Percentiles rank a stretch among this genome's conserved stretches.
Evolutionary conservation across 345 rosid genomes (phyloP).

Genomic region (Streptanthus diversifolius): DNA sequence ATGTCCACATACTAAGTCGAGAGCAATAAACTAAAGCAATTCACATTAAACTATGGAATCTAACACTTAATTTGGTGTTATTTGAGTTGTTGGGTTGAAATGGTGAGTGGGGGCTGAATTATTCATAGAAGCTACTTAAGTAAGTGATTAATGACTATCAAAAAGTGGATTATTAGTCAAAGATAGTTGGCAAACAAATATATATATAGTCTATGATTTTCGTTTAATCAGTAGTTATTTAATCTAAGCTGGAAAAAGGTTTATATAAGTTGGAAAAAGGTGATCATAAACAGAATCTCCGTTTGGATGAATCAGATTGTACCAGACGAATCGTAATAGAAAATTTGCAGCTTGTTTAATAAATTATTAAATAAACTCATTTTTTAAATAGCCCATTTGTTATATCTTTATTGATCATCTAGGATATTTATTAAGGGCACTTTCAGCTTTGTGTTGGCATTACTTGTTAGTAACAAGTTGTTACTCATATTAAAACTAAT

Average conservation of each 20-base stretch:
- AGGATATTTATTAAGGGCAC: neutral
- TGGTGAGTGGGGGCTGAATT: conserved; percentile 42
- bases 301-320: conserved; percentile 18
- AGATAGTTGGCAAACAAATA: conserved; percentile 49
- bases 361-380: neutral
- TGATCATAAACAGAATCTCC: conserved; percentile 26
- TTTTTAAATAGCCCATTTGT: neutral
- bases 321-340: conserved; percentile 1
- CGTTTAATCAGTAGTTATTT: neutral
- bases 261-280: conserved; percentile 11
- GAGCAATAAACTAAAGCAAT: neutral
- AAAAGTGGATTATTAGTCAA: conserved; percentile 55
- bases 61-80: conserved; percentile 24
- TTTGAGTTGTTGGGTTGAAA: conserved; percentile 30
- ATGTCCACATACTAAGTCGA: neutral
- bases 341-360: conserved; percentile 3
- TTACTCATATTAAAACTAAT: neutral
- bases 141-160: conserved; percentile 12
- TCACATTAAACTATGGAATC: conserved; percentile 1
- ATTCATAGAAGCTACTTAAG: conserved; percentile 21
- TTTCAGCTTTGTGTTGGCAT: conserved; percentile 22
- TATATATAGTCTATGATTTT: neutral
- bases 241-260: neutral
- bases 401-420: neutral
- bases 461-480: neutral